Evolutionary conservation across 2,329 filamentous ascomycete genomes (phyloP).

Genomic region (Colletotrichum phormii): DNA sequence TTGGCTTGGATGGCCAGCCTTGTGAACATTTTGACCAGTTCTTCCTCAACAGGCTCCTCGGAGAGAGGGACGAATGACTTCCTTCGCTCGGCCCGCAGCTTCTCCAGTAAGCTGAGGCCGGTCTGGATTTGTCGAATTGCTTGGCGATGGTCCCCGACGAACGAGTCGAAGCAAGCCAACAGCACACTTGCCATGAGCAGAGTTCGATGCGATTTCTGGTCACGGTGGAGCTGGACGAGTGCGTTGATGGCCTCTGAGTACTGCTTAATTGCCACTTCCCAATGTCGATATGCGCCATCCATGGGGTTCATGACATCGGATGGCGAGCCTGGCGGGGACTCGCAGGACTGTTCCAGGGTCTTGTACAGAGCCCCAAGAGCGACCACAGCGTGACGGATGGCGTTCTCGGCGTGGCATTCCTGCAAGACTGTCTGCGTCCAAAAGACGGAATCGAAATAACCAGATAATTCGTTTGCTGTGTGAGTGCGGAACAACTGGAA

Average conservation of each 20-base stretch:
- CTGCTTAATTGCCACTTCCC: constrained; percentile 69
- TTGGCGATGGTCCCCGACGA: constrained; percentile 71
- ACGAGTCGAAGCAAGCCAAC: constrained; percentile 76
- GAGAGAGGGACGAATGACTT: constrained; percentile 51
- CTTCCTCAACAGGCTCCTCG: constrained; percentile 65
- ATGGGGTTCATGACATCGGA: constrained; percentile 44
- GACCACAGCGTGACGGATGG: constrained; percentile 74
- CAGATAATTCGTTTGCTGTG: constrained; percentile 72
- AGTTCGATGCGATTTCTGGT: constrained; percentile 60
- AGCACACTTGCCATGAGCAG: constrained; percentile 74
- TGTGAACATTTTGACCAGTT: constrained; percentile 72
- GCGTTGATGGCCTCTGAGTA: constrained; percentile 68
- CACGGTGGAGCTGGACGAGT: constrained; percentile 57
- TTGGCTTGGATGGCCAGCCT: constrained; percentile 74
- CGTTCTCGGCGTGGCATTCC: constrained; percentile 70
- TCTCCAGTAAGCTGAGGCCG: constrained; percentile 66
- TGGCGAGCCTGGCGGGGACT: constrained; percentile 62
- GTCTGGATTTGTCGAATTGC: constrained; percentile 72
- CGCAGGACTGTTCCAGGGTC: constrained; percentile 69
- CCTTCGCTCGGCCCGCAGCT: constrained; percentile 59
- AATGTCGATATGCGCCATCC: constrained; percentile 61
- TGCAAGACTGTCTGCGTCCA: constrained; percentile 73
- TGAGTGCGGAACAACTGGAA: constrained; percentile 72
- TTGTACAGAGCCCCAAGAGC: constrained; percentile 76
- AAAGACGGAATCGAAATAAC: constrained; percentile 75